Conservation (phyloP, 2,329 filamentous ascomycete species). For the Epichloe glyceriae region DNA sequence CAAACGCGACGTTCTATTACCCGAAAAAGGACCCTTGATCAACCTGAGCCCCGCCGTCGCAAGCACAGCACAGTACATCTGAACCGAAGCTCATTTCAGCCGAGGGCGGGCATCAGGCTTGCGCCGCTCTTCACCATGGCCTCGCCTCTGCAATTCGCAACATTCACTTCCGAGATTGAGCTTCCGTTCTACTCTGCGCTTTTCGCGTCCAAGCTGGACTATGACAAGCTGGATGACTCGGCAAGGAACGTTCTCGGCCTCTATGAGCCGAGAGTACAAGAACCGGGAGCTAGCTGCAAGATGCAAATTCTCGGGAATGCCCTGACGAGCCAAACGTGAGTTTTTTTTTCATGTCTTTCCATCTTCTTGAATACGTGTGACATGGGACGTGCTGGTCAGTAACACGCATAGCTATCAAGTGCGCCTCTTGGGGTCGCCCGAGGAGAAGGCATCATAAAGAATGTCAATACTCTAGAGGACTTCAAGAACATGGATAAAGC, state of each 20-base stretch:
- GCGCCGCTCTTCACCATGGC: constrained; percentile 31
- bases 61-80: not conserved
- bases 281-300: constrained; percentile 64
- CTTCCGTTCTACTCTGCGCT: constrained; percentile 88
- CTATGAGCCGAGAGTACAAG: constrained; percentile 71
- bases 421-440: constrained; percentile 60
- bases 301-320: constrained; percentile 87
- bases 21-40: not conserved
- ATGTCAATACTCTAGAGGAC: constrained; percentile 90
- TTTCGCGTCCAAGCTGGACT: constrained; percentile 87
- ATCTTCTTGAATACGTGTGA: not conserved
- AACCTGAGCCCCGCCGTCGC: not conserved
- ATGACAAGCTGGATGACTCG: constrained; percentile 93
- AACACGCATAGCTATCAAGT: constrained; percentile 25
- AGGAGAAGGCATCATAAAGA: constrained; percentile 87
- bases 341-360: constrained; percentile 8
- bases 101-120: not conserved
- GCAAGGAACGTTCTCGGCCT: constrained; percentile 74
- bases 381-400: not conserved
- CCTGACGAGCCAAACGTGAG: constrained; percentile 70
- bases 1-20: not conserved
- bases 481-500: constrained; percentile 75
- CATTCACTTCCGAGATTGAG: constrained; percentile 89
- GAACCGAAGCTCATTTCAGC: not conserved
- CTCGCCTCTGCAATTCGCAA: constrained; percentile 54